Percentiles rank a stretch among this genome's conserved stretches.
phyloP scores from a whole-genome alignment of 1,139 yeast species.

The Taphrina populina region DNA sequence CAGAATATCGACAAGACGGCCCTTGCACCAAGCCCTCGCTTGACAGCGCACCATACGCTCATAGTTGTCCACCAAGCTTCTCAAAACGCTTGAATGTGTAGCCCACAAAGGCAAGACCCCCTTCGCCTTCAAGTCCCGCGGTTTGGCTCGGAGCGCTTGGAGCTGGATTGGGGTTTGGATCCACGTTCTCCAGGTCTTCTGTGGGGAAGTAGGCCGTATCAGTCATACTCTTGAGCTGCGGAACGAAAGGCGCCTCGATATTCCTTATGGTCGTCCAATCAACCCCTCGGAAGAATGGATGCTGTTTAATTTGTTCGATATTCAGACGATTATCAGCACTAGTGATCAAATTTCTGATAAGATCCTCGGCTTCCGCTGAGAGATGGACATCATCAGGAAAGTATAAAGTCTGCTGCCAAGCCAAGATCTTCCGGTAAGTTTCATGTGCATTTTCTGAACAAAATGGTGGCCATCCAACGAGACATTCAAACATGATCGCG shows the following conservation, averaged over 20 bases:
- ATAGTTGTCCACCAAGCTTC: constrained; percentile 29
- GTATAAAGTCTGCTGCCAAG: constrained; percentile 89
- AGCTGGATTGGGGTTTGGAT: constrained; percentile 44
- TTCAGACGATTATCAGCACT: constrained; percentile 85
- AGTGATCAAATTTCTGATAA: constrained; percentile 78
- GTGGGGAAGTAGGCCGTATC: constrained; percentile 98
- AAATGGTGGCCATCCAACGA: constrained; percentile 99
- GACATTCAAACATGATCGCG: constrained; percentile 97
- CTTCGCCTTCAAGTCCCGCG: constrained; percentile 41
- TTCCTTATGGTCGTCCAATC: constrained; percentile 93
- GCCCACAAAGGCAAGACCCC: constrained; percentile 37
- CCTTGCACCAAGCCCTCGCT: too few relatives aligned
- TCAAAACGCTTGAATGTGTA: constrained; percentile 38
- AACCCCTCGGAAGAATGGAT: constrained; percentile 66
- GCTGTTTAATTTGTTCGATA: constrained; percentile 83
- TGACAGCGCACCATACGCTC: too few relatives aligned
- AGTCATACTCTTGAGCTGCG: constrained; percentile 78
- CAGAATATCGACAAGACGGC: too few relatives aligned
- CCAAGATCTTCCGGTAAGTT: constrained; percentile 88
- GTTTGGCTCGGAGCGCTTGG: constrained; percentile 39
- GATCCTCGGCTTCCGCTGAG: constrained; percentile 90
- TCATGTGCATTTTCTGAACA: constrained; percentile 99
- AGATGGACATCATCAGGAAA: constrained; percentile 96
- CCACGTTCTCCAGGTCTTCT: constrained; percentile 92
- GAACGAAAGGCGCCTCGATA: constrained; percentile 94